A percentile compares a stretch with the other conserved stretches of the same genome.
phyloP scores from a whole-genome alignment of 345 rosid genomes.

The Eucalyptus polyanthemos region DNA sequence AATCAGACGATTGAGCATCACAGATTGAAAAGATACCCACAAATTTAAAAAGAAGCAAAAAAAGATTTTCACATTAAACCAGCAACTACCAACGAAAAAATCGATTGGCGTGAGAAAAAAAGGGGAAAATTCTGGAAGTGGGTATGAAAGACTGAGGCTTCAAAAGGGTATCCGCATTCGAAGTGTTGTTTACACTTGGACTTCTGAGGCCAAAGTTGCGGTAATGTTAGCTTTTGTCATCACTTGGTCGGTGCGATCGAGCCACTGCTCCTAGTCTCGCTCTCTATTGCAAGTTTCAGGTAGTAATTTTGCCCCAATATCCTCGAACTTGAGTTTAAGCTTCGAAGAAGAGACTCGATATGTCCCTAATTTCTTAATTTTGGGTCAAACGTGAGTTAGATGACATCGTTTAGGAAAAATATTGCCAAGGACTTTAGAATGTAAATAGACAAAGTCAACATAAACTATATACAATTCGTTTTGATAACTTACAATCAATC shows the following conservation, averaged over 20 bases:
- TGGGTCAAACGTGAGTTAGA: neutral
- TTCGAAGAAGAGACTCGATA: neutral
- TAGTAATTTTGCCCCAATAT: neutral
- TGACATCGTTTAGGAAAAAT: neutral
- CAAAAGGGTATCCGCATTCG: neutral
- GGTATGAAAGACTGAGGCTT: neutral
- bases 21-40: neutral
- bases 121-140: neutral
- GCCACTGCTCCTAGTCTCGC: neutral
- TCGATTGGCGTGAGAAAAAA: neutral
- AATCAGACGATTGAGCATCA: neutral
- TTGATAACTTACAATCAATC: neutral
- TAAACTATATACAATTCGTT: neutral
- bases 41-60: neutral
- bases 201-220: neutral
- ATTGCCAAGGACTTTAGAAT: neutral
- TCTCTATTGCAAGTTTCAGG: neutral
- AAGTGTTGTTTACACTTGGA: neutral
- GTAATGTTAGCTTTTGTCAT: neutral
- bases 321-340: neutral
- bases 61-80: neutral
- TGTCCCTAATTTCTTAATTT: neutral
- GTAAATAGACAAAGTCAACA: neutral
- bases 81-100: neutral
- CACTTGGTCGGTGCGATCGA: neutral